Evolutionary conservation across 495 filamentous ascomycete genomes (phyloP).

Genomic region (Friedmanniomyces simplex): DNA sequence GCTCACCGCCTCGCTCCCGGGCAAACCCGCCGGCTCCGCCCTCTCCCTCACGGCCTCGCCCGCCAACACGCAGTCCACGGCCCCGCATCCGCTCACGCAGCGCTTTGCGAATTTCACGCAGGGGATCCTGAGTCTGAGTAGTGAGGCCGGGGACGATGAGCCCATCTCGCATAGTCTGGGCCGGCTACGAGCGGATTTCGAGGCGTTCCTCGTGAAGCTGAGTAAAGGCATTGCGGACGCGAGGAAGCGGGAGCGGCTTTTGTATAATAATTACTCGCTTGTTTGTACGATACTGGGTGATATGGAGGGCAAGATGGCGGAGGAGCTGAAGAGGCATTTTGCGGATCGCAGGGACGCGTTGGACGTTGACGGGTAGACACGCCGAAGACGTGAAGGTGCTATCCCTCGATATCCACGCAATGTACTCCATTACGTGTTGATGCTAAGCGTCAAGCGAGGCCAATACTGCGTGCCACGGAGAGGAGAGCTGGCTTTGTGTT

Average conservation of each 20-base stretch:
- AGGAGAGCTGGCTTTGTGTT: no score
- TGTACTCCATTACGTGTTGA: no score
- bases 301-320: slow-evolving; percentile 65
- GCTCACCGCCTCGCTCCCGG: slow-evolving; percentile 41
- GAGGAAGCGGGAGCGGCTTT: slow-evolving; percentile 73
- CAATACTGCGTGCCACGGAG: no score
- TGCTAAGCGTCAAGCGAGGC: no score
- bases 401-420: no score
- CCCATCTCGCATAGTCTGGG: slow-evolving; percentile 71
- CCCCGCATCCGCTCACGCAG: slow-evolving; percentile 85
- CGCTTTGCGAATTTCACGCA: slow-evolving; percentile 84
- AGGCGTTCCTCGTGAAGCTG: slow-evolving; percentile 24
- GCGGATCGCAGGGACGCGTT: slow-evolving; percentile 42
- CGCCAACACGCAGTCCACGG: slow-evolving; percentile 59
- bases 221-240: slow-evolving; percentile 49
- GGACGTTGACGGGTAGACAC: background rate
- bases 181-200: slow-evolving; percentile 46
- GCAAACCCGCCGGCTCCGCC: slow-evolving; percentile 42
- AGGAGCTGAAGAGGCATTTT: slow-evolving; percentile 61
- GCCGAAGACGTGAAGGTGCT: no score
- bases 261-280: slow-evolving; percentile 90
- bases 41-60: slow-evolving; percentile 49
- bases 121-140: slow-evolving; percentile 68
- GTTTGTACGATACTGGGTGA: slow-evolving; percentile 84
- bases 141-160: slow-evolving; percentile 85